Evolutionary conservation across 306 rosid species (phyloP).

Genomic region (Castanospermum australe): DNA sequence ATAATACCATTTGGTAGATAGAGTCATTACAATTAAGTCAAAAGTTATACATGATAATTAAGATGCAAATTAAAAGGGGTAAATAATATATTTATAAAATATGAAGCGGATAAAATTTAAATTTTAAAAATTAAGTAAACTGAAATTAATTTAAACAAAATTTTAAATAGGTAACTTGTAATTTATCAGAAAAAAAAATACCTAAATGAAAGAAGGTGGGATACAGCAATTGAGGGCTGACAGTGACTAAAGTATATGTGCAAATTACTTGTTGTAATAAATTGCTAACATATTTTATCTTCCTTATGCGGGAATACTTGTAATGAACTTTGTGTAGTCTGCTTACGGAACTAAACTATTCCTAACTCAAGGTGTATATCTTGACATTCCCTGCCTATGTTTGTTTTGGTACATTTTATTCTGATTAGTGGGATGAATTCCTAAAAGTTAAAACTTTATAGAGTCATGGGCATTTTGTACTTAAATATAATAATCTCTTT

Average conservation of each 20-base stretch:
- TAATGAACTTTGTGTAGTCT: constrained; percentile 12
- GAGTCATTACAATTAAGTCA: too few relatives aligned
- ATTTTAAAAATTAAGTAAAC: neutral
- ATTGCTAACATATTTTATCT: constrained; percentile 17
- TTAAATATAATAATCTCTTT: constrained; percentile 15
- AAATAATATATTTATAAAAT: neutral
- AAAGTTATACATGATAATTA: too few relatives aligned
- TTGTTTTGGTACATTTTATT: constrained; percentile 21
- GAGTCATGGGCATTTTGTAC: constrained; percentile 37
- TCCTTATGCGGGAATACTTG: neutral
- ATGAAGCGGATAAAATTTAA: neutral
- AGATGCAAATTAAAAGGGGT: neutral
- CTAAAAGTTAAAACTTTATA: constrained; percentile 1
- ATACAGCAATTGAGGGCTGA: constrained; percentile 35
- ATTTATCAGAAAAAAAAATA: neutral
- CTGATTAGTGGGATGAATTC: constrained; percentile 16
- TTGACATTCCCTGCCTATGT: constrained; percentile 27
- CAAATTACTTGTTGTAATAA: constrained; percentile 11
- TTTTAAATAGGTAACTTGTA: neutral
- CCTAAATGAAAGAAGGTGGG: constrained; percentile 23
- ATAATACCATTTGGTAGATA: too few relatives aligned
- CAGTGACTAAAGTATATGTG: constrained; percentile 3
- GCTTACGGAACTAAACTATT: constrained; percentile 15
- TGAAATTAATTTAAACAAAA: neutral
- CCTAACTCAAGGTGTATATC: constrained; percentile 6